phyloP scores from a whole-genome alignment of 305 asterid species.

The Fraxinus xanthoxyloides region DNA sequence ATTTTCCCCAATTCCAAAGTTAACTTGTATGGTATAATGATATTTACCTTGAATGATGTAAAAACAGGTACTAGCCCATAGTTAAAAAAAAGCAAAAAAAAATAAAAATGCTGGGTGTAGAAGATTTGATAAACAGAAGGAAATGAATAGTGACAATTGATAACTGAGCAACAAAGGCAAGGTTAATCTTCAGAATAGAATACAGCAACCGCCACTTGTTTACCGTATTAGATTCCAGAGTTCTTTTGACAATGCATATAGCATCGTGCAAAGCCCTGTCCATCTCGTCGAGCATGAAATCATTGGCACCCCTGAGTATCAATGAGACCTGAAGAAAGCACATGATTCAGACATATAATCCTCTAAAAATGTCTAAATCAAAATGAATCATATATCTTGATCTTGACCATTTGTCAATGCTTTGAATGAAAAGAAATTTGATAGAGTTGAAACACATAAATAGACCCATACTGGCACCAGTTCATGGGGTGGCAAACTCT shows the following conservation, averaged over 20 bases:
- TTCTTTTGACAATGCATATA: constrained; percentile 79
- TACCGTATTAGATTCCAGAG: constrained; percentile 84
- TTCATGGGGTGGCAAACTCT: not conserved
- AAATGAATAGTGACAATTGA: not conserved
- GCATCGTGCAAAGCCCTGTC: constrained; percentile 94
- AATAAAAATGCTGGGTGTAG: not conserved
- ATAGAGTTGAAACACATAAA: not conserved
- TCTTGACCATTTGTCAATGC: not conserved
- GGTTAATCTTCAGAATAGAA: not conserved
- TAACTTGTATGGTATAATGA: not conserved
- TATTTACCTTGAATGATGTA: not conserved
- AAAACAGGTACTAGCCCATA: not conserved
- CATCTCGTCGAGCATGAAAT: constrained; percentile 93
- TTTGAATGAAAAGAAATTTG: not conserved
- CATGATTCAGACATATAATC: not conserved
- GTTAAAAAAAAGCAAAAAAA: not conserved
- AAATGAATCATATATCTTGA: not conserved
- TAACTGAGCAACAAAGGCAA: not conserved
- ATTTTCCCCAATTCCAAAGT: not conserved
- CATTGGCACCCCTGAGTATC: constrained; percentile 92
- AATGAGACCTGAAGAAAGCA: constrained; percentile 60
- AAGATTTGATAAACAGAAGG: not conserved
- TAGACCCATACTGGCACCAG: not conserved
- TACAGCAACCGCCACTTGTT: constrained; percentile 15
- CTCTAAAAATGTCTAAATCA: not conserved